These are phyloP conservation scores for Cryptomeria japonica DNA, from an alignment of 75 land plant species.

Conservation along the genomic window DNA sequence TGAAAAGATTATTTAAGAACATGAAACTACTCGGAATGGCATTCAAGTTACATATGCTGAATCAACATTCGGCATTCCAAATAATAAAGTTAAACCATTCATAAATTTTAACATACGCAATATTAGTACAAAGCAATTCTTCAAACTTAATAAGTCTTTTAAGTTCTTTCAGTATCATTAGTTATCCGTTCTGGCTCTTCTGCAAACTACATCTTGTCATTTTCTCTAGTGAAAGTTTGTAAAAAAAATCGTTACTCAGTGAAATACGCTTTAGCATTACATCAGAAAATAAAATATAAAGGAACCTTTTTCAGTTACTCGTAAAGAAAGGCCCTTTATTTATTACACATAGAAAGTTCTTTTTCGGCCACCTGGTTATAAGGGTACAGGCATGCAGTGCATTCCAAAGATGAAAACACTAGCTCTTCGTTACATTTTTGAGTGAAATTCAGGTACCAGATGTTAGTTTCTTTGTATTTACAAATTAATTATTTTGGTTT, in stretches of 20 bases:
- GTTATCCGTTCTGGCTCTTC: not conserved
- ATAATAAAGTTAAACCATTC: not conserved
- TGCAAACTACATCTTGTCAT: not conserved
- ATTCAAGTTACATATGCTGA: not conserved
- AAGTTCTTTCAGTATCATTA: not conserved
- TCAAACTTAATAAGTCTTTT: not conserved
- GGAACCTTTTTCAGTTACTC: not conserved
- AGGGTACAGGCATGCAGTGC: not conserved
- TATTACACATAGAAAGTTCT: not conserved
- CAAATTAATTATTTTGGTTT: not conserved
- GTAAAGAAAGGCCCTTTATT: not conserved
- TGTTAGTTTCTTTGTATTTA: not conserved
- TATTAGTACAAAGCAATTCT: not conserved
- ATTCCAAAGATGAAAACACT: not conserved
- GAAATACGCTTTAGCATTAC: not conserved
- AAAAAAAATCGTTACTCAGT: not conserved
- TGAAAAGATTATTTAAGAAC: no score
- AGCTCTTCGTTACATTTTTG: not conserved
- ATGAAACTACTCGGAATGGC: not conserved
- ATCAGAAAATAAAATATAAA: no score
- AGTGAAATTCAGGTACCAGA: not conserved
- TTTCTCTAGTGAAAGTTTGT: not conserved
- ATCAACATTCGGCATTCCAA: not conserved
- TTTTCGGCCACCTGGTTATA: not conserved
- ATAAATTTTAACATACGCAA: not conserved